Percentiles rank a stretch among this genome's conserved stretches.
phyloP scores from a whole-genome alignment of 176 grass and related monocot species.

The Musa troglodytarum region DNA sequence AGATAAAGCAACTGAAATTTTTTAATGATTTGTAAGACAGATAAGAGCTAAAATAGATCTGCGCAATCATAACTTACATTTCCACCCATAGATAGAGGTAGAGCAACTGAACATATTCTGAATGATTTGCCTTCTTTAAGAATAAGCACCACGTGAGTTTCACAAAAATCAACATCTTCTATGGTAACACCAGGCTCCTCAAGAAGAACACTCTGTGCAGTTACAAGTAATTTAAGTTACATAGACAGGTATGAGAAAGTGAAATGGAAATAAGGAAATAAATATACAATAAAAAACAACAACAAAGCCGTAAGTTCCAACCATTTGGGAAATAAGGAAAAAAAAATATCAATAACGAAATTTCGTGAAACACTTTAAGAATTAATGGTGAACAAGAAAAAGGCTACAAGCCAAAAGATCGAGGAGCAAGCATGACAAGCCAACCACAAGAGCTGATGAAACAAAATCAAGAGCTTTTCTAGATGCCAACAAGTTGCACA shows the following conservation, averaged over 20 bases:
- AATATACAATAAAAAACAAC: no score
- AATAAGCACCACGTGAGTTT: conserved; percentile 84
- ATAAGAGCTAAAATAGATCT: conserved; percentile 10
- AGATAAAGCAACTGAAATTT: neutral
- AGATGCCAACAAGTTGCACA: no score
- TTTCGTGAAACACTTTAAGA: no score
- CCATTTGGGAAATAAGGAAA: no score
- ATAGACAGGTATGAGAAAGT: neutral
- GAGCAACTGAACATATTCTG: conserved; percentile 55
- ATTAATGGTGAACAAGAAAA: no score
- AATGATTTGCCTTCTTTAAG: conserved; percentile 56
- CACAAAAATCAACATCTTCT: conserved; percentile 86
- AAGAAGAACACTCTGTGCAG: conserved; percentile 46
- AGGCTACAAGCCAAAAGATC: no score
- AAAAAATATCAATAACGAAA: no score
- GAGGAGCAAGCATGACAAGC: no score
- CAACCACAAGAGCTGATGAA: no score
- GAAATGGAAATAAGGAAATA: no score
- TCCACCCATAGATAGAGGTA: conserved; percentile 47
- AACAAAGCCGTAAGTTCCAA: no score
- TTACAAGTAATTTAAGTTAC: conserved; percentile 22
- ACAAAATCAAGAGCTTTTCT: no score
- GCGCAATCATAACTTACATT: conserved; percentile 33
- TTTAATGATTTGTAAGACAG: neutral
- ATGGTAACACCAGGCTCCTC: conserved; percentile 48